phyloP scores from a whole-genome alignment of 225 moss, liverwort and hornwort genomes.

The Takakia lepidozioides region DNA sequence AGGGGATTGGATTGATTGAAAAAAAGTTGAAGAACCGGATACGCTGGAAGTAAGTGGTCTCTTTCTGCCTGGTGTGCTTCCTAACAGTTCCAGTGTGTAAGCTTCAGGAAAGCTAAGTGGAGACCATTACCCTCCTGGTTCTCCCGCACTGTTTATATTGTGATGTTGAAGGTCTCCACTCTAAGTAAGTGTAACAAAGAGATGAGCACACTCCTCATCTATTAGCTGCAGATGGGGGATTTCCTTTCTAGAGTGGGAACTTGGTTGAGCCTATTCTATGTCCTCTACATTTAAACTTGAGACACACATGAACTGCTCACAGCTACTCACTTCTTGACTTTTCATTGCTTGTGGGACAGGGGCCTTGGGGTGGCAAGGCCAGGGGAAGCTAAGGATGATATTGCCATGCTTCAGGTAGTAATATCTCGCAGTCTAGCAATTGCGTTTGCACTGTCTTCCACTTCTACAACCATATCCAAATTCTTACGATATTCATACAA shows the following conservation, averaged over 20 bases:
- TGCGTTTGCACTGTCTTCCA: too few relatives aligned
- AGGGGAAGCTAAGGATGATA: slow-evolving; percentile 56
- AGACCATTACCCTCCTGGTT: background rate
- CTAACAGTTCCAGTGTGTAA: too few relatives aligned
- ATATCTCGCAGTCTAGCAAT: too few relatives aligned
- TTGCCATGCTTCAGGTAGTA: slow-evolving; percentile 56
- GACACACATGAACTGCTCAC: too few relatives aligned
- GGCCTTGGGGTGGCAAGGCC: slow-evolving; percentile 53
- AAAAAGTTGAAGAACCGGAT: slow-evolving; percentile 89
- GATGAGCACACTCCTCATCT: background rate
- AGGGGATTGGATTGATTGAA: slow-evolving; percentile 84
- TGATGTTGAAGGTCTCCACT: background rate
- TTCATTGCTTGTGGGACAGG: too few relatives aligned
- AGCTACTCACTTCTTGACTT: too few relatives aligned
- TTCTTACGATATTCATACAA: too few relatives aligned
- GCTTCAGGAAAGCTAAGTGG: too few relatives aligned
- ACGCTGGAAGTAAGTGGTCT: slow-evolving; percentile 67
- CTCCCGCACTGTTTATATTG: background rate
- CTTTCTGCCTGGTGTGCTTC: too few relatives aligned
- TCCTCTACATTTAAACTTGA: too few relatives aligned
- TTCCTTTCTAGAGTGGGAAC: background rate
- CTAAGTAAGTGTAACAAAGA: too few relatives aligned
- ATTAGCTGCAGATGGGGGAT: background rate
- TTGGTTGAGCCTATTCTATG: background rate
- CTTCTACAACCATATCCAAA: too few relatives aligned